phyloP scores from a whole-genome alignment of 2,329 filamentous ascomycete species.

The Cladosporium sp. region DNA sequence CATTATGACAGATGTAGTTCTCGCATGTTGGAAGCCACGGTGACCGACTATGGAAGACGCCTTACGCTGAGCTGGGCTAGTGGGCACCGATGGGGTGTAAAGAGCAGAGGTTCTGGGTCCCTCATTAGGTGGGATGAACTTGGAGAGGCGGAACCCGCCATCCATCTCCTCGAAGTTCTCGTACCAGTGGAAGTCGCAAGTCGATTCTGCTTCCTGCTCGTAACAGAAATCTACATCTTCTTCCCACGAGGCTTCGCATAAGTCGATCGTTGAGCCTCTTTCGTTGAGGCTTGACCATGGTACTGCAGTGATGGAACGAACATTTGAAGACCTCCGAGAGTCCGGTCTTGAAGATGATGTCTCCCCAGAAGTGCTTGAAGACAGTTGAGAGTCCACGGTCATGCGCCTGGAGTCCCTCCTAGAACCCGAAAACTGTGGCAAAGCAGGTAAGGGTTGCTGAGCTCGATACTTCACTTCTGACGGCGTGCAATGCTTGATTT shows the following conservation, averaged over 20 bases:
- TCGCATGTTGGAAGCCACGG: constrained; percentile 34
- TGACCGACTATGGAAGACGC: constrained; percentile 34
- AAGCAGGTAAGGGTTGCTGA: constrained; percentile 17
- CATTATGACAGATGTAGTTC: constrained; percentile 26
- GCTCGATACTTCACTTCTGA: constrained; percentile 16
- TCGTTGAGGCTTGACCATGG: not conserved
- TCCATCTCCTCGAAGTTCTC: constrained; percentile 6
- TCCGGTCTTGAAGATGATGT: not conserved
- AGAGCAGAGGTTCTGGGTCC: not conserved
- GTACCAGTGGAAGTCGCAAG: constrained; percentile 62
- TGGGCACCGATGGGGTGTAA: not conserved
- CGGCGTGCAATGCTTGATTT: constrained; percentile 7
- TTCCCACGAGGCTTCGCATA: constrained; percentile 49
- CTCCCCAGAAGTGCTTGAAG: not conserved
- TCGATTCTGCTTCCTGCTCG: constrained; percentile 60
- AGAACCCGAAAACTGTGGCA: not conserved
- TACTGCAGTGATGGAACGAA: not conserved
- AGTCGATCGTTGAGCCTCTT: not conserved
- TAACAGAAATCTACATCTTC: constrained; percentile 65
- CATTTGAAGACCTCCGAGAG: constrained; percentile 1
- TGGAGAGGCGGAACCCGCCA: constrained; percentile 10
- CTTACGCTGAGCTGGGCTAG: constrained; percentile 22
- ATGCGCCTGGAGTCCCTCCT: constrained; percentile 6
- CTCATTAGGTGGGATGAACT: constrained; percentile 4
- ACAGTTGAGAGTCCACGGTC: constrained; percentile 14